Percentiles rank a stretch among this genome's conserved stretches.
These are phyloP conservation scores for Aplosporella prunicola DNA, from an alignment of 2,329 filamentous ascomycete genomes.

Conservation along the genomic window DNA sequence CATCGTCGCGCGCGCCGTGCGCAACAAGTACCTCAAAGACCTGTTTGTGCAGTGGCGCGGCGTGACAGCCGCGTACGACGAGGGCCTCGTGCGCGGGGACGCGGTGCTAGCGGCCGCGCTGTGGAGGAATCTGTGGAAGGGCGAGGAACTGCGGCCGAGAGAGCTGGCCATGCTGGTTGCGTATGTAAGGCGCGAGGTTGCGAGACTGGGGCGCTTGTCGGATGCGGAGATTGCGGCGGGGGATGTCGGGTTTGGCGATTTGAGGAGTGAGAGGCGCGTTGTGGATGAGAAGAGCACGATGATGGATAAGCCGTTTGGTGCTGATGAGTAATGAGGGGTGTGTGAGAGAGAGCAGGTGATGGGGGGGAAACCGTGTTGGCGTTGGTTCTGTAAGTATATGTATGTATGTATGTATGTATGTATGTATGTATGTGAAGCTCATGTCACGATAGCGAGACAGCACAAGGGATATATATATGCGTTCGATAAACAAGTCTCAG, in stretches of 20 bases:
- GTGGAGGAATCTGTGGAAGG: slow-evolving; percentile 91
- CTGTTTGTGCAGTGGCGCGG: slow-evolving; percentile 91
- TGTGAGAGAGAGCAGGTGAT: too few relatives aligned
- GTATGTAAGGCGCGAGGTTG: slow-evolving; percentile 52
- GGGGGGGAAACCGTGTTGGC: too few relatives aligned
- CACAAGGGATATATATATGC: too few relatives aligned
- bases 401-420: too few relatives aligned
- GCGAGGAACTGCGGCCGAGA: slow-evolving; percentile 51
- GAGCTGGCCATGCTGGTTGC: slow-evolving; percentile 53
- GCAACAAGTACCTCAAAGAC: slow-evolving; percentile 65
- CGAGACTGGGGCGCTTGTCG: slow-evolving; percentile 42
- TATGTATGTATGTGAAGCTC: too few relatives aligned
- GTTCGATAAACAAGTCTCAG: too few relatives aligned
- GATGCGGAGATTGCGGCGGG: slow-evolving; percentile 44
- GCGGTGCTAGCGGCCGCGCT: slow-evolving; percentile 70
- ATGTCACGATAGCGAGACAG: too few relatives aligned
- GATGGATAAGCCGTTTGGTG: slow-evolving; percentile 1
- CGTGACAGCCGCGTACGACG: slow-evolving; percentile 72
- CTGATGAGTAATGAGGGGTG: not conserved
- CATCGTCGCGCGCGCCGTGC: slow-evolving; percentile 44
- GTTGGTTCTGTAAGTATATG: too few relatives aligned
- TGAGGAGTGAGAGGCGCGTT: not conserved
- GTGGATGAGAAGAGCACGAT: slow-evolving; percentile 3
- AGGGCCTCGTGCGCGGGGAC: slow-evolving; percentile 68
- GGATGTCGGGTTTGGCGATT: slow-evolving; percentile 7